Evolutionary conservation across 1,284 basidiomycete genomes (phyloP).

Genomic region (Dichomitus squalens): DNA sequence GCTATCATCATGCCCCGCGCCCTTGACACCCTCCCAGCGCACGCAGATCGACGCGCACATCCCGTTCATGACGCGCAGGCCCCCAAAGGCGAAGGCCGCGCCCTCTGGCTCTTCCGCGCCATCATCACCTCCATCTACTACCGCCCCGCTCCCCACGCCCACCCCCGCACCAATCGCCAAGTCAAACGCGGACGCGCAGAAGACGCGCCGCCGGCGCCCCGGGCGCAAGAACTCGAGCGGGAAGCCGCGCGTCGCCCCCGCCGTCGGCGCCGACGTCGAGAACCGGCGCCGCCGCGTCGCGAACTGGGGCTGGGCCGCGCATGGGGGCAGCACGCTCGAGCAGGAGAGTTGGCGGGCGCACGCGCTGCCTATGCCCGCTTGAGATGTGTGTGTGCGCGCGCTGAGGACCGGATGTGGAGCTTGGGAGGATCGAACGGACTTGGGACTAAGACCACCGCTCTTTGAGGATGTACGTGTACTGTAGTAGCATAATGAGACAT

Average conservation of each 20-base stretch:
- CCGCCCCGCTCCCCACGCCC: not conserved
- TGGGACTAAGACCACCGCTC: not conserved
- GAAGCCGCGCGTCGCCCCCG: slow-evolving; percentile 18
- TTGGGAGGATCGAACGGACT: not conserved
- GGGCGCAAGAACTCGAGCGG: slow-evolving; percentile 25
- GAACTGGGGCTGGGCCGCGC: slow-evolving; percentile 25
- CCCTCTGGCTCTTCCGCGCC: not conserved
- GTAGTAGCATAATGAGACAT: no score
- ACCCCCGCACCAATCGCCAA: not conserved
- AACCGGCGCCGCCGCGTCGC: slow-evolving; percentile 19
- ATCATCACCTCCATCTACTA: not conserved
- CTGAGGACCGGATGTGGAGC: not conserved
- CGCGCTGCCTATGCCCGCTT: not conserved
- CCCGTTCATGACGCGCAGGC: slow-evolving; percentile 15
- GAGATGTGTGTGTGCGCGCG: not conserved
- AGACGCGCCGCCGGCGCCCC: slow-evolving; percentile 24
- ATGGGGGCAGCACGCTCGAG: slow-evolving; percentile 5
- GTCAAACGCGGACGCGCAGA: slow-evolving; percentile 6
- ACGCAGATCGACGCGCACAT: slow-evolving; percentile 16
- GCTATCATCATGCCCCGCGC: slow-evolving; percentile 24
- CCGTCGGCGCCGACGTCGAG: slow-evolving; percentile 24
- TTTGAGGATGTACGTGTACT: not conserved
- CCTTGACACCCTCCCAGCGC: slow-evolving; percentile 23
- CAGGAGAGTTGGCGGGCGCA: slow-evolving; percentile 14
- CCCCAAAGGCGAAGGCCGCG: not conserved